Percentiles rank a stretch among this genome's conserved stretches.
Evolutionary conservation across 176 grass and related monocot genomes (phyloP).

Genomic region (Zoysia japonica): DNA sequence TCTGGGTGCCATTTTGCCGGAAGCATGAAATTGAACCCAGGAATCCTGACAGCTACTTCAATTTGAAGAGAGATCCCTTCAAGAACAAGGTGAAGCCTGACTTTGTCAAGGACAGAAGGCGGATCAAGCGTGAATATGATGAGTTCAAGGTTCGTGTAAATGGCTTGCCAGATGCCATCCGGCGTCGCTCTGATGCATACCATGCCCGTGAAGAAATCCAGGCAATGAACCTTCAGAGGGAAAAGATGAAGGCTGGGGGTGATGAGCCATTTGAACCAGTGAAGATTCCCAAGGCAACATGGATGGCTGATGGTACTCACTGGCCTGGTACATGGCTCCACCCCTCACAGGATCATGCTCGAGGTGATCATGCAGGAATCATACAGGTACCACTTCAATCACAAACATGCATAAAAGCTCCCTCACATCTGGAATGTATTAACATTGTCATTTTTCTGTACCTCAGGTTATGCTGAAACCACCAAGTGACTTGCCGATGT

Average conservation of each 20-base stretch:
- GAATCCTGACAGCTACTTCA: slow-evolving; percentile 98
- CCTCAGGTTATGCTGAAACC: slow-evolving; percentile 93
- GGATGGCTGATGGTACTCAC: slow-evolving; percentile 97
- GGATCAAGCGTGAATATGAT: slow-evolving; percentile 90
- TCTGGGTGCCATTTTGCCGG: slow-evolving; percentile 97
- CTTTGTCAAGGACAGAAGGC: slow-evolving; percentile 91
- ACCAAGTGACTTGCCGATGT: slow-evolving; percentile 63
- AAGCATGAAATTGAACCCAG: slow-evolving; percentile 93
- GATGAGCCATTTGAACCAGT: slow-evolving; percentile 75
- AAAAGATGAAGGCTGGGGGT: slow-evolving; percentile 74
- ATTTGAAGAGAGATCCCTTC: slow-evolving; percentile 76
- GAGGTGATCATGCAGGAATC: slow-evolving; percentile 83
- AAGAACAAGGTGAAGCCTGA: slow-evolving; percentile 93
- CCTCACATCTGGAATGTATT: slow-evolving; percentile 20
- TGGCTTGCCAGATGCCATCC: slow-evolving; percentile 83
- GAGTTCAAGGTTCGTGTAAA: slow-evolving; percentile 98
- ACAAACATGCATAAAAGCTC: slow-evolving; percentile 12
- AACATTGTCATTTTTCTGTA: slow-evolving; percentile 27
- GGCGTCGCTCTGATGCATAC: slow-evolving; percentile 86
- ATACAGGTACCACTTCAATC: slow-evolving; percentile 69
- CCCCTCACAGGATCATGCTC: slow-evolving; percentile 70
- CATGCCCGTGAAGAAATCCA: slow-evolving; percentile 98
- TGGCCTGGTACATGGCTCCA: slow-evolving; percentile 96
- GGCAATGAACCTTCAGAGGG: slow-evolving; percentile 82
- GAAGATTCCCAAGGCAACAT: slow-evolving; percentile 94